Base-by-base conservation (phyloP, 805 yeast genomes). In the Nakazawaea pomicola region DNA sequence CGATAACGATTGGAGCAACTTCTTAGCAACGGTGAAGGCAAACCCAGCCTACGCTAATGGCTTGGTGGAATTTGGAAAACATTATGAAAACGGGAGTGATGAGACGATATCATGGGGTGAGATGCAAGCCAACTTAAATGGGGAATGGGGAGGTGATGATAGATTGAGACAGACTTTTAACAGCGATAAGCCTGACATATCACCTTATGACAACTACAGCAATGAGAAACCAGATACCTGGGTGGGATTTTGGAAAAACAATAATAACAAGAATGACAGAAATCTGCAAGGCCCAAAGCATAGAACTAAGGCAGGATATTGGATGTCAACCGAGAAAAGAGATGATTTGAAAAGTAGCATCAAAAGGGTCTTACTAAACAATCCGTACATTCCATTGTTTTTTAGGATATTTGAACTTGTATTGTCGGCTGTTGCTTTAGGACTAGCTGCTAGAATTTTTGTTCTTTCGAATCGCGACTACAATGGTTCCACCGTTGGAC, bases 351-450 rank as follows among this genome's bases (percentile, higher is more conserved):
- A 72, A 41, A 86, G 93, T 2, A 68, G 72, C 24, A 50, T 89
- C 9, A 66, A 66, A 41, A 68, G 79, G 33, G 62, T 83, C 20
- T 62, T 90, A 24, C 70, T 85, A 41, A 76, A 78, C 47, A 88
- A 85, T 56, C 90, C 95, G 15, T 81, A 85, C 50, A 70, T 89
- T 10, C 96, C 97, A 1, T 65, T 91, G 37, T 70, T 83, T 18
- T 73, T 91, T 47, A 67, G 99, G 47, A 55, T 79, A 2, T 61
- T 75, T 29, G 77, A 78, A 21, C 66, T 80, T 28, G 49, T 77
- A 11, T 68, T 88, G 32, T 77, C 87, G 10, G 61, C 76, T 0
- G 62, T 80, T 27, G 87, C 96, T 0, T 67, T 91, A 48, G 93
- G 79, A 0, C 57, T 91, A 19, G 89, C 97, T 0, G 61, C 70